Conservation (phyloP, 2,329 filamentous ascomycete genomes). For the Cladosporium sp. region DNA sequence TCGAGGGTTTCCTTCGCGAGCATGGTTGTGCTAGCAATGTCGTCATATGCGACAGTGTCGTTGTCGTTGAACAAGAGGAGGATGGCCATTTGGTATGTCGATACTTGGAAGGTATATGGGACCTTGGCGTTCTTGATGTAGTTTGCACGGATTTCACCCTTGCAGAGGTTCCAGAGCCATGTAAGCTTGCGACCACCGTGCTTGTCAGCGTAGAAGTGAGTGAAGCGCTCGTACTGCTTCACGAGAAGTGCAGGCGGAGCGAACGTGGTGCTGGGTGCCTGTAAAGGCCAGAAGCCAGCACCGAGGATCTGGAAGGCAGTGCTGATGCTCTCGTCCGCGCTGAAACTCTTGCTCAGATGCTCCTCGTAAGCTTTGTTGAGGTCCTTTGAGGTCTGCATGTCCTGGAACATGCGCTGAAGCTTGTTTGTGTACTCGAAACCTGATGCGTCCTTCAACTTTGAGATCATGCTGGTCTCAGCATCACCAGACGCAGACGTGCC, state of each 20-base stretch:
- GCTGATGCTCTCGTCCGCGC: conserved; percentile 68
- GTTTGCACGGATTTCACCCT: conserved; percentile 90
- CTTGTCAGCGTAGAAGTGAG: conserved; percentile 90
- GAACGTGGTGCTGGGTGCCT: conserved; percentile 81
- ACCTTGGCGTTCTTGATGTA: conserved; percentile 86
- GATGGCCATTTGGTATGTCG: conserved; percentile 96
- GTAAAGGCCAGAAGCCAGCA: conserved; percentile 95
- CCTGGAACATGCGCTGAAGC: conserved; percentile 98
- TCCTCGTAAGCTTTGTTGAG: conserved; percentile 86
- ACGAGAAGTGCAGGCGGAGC: conserved; percentile 79
- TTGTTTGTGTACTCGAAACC: conserved; percentile 99
- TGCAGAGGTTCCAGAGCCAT: conserved; percentile 98
- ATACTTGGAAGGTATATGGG: conserved; percentile 94
- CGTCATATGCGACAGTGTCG: conserved; percentile 79
- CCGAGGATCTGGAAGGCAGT: conserved; percentile 89
- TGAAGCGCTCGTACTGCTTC: conserved; percentile 84
- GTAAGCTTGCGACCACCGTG: conserved; percentile 94
- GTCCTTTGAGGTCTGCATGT: conserved; percentile 98
- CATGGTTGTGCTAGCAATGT: conserved; percentile 77
- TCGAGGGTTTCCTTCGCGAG: conserved; percentile 80
- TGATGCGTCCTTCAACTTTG: conserved; percentile 96
- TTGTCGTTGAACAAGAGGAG: conserved; percentile 91
- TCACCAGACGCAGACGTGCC: conserved; percentile 94
- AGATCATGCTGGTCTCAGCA: conserved; percentile 98
- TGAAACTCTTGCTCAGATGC: conserved; percentile 56